These are phyloP conservation scores for Quillaja saponaria DNA, from an alignment of 306 rosid species.

Conservation along the genomic window DNA sequence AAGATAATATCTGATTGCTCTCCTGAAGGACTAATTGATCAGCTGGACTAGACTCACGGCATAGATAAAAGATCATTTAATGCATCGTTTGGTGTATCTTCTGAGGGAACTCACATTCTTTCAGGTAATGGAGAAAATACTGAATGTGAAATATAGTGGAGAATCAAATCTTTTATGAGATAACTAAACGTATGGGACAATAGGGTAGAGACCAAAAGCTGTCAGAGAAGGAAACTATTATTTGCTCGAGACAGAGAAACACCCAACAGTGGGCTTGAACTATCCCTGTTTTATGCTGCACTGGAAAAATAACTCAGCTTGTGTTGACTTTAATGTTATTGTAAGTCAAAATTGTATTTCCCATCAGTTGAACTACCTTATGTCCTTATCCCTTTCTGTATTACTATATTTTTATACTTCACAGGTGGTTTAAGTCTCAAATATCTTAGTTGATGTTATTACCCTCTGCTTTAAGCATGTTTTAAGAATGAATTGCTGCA, in stretches of 20 bases:
- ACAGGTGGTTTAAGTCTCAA: conserved; percentile 1
- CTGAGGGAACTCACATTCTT: conserved; percentile 10
- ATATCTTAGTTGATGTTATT: conserved; percentile 2
- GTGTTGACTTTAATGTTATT: background rate
- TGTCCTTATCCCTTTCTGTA: background rate
- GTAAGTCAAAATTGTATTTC: background rate
- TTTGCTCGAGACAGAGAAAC: background rate
- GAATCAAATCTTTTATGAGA: background rate
- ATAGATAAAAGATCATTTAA: no score
- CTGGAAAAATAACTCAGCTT: no score
- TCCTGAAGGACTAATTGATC: background rate
- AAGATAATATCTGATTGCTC: background rate
- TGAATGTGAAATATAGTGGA: conserved; percentile 5
- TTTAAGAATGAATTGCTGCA: background rate
- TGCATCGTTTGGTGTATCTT: conserved; percentile 1
- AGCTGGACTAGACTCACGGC: conserved; percentile 10
- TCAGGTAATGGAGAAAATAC: conserved; percentile 5
- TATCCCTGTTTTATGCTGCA: no score
- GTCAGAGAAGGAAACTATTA: conserved; percentile 17
- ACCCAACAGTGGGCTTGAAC: conserved; percentile 3
- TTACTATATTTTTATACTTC: conserved; percentile 13
- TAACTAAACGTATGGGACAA: conserved; percentile 4
- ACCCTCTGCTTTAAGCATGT: conserved; percentile 22
- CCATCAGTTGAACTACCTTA: conserved; percentile 5
- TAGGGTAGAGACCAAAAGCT: conserved; percentile 14